Evolutionary conservation across 2,329 filamentous ascomycete species (phyloP).

Genomic region (Ascochyta clinopodiicola): DNA sequence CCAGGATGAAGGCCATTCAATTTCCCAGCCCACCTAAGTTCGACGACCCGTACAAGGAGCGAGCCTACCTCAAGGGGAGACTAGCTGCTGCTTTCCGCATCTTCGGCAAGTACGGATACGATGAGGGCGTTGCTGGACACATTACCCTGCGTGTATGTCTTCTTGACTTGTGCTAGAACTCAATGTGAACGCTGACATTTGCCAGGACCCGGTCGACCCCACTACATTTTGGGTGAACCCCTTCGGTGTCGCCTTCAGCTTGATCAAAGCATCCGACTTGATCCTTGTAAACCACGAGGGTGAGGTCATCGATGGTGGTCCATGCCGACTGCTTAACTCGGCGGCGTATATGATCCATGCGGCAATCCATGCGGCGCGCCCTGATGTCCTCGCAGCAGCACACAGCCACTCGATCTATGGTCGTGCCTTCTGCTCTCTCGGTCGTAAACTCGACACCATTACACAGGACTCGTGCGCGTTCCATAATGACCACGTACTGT

Average conservation of each 20-base stretch:
- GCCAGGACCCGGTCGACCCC: conserved; percentile 62
- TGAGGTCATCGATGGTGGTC: conserved; percentile 68
- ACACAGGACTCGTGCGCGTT: conserved; percentile 65
- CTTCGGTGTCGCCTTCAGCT: conserved; percentile 67
- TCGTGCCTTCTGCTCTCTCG: conserved; percentile 67
- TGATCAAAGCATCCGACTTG: conserved; percentile 70
- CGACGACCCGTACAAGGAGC: conserved; percentile 47
- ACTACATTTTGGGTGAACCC: conserved; percentile 72
- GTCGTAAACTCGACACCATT: conserved; percentile 64
- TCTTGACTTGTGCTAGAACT: background rate
- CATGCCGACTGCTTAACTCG: conserved; percentile 45
- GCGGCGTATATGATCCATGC: conserved; percentile 67
- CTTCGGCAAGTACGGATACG: conserved; percentile 50
- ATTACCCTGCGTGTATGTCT: conserved; percentile 62
- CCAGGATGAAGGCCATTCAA: conserved; percentile 30
- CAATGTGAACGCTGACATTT: conserved; percentile 4
- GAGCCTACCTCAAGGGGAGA: conserved; percentile 47
- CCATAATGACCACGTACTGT: conserved; percentile 61
- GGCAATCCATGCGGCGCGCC: conserved; percentile 64
- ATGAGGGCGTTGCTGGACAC: conserved; percentile 64
- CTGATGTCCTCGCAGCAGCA: conserved; percentile 64
- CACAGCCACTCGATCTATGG: conserved; percentile 66
- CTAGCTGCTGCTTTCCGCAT: conserved; percentile 49
- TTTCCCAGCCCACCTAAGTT: conserved; percentile 46
- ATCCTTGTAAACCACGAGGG: conserved; percentile 69